Evolutionary conservation across 495 filamentous ascomycete species (phyloP), one percentile per base, ranked within the genome.

Genomic region (Pyronema domesticum): DNA sequence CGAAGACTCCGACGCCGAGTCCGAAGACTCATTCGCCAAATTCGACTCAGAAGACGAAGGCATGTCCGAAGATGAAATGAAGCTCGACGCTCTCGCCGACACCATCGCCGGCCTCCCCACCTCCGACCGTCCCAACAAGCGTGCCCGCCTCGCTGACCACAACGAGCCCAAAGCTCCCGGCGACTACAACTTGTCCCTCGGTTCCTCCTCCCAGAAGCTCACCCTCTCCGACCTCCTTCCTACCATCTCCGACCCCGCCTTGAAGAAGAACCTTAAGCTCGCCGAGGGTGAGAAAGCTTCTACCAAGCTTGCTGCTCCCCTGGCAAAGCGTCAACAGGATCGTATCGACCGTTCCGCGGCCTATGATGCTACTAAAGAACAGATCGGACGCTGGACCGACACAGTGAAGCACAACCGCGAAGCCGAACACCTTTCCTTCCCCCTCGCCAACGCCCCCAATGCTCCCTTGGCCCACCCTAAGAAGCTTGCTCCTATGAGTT

Each of bases 401-500:
- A 95, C 93, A 0, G 88, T 98, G 61, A 94, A 94, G 67, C 80
- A 85, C 30, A 94, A 95, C 67, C 80, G 93, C 39, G 75, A 86
- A 56, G 89, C 91, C 4, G 93, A 95, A 30, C 89, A 95, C 67
- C 71, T 96, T 0, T 72, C 80, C n/a, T 98, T 96, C 65, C 91
- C 91, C 19, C 74, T 95, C 0, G 74, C 80, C 5, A 83, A 94
- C 57, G 81, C 83, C 1, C 73, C 79, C 48, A 72, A 69, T 55
- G 55, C 73, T 68, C 65, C 74, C 59, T 66, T 73, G 3, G 65
- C 75, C 11, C 40, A 73, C n/a, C 64, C 70, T 7, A 68, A 69
- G 7, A 68, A 76, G 48, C 71, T 87, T 30, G n/a, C 37, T 2
- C 14, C 61, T 6, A 46, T 64, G 19, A 54, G 54, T 13, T 15